A percentile compares a stretch with the other conserved stretches of the same genome.
phyloP scores from a whole-genome alignment of 495 filamentous ascomycete species.

The Penicillium antarcticum region DNA sequence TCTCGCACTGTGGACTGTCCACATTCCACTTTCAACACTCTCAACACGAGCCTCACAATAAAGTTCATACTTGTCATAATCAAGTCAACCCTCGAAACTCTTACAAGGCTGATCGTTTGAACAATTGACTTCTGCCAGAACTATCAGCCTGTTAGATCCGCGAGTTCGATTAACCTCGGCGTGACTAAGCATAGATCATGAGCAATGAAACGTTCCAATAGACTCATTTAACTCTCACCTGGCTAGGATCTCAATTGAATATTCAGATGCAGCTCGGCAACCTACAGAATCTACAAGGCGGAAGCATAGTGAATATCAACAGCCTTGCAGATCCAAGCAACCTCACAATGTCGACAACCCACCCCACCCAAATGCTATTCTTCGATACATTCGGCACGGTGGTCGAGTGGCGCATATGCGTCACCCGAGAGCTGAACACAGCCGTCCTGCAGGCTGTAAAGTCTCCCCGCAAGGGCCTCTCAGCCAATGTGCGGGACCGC shows the following conservation, averaged over 20 bases:
- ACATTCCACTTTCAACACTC: neutral
- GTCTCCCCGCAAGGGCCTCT: slow-evolving; percentile 41
- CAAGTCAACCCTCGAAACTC: no score
- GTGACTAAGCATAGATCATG: neutral
- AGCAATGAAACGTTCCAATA: neutral
- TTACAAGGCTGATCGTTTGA: neutral
- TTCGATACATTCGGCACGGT: slow-evolving; percentile 75
- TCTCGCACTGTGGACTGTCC: neutral
- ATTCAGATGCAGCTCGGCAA: neutral
- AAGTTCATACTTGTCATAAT: no score
- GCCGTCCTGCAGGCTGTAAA: slow-evolving; percentile 36
- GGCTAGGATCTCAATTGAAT: neutral
- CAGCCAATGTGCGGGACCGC: slow-evolving; percentile 41
- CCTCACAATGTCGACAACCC: slow-evolving; percentile 25
- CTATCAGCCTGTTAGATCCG: neutral
- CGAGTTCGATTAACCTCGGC: neutral
- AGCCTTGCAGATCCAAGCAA: neutral
- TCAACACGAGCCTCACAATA: neutral
- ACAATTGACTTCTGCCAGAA: neutral
- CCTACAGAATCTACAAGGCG: neutral
- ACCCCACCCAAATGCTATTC: slow-evolving; percentile 46
- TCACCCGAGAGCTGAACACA: slow-evolving; percentile 49
- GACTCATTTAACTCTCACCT: neutral
- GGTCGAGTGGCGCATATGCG: slow-evolving; percentile 66
- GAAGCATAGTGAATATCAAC: neutral